A percentile compares a stretch with the other conserved stretches of the same genome.
Conservation (phyloP, 345 rosid genomes). For the Erodium maritimum region DNA sequence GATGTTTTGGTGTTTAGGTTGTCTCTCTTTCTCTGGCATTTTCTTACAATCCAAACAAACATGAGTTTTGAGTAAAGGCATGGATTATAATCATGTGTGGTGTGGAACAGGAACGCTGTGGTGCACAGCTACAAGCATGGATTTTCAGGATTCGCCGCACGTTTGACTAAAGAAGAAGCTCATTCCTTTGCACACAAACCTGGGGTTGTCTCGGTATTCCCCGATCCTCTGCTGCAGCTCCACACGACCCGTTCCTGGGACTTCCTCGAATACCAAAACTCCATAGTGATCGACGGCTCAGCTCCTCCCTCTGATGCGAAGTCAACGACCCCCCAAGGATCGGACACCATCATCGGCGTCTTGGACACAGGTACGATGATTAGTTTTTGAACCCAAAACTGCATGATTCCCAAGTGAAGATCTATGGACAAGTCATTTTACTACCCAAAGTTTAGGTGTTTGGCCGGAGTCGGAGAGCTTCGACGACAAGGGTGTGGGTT, state of each 20-base stretch:
- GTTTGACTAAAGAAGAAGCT: slow-evolving; percentile 59
- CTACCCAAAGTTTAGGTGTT: too few relatives aligned
- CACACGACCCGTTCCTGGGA: slow-evolving; percentile 97
- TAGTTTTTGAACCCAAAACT: too few relatives aligned
- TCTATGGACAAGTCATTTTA: too few relatives aligned
- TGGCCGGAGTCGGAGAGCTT: slow-evolving; percentile 91
- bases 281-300: slow-evolving; percentile 26
- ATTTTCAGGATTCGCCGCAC: slow-evolving; percentile 75
- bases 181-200: slow-evolving; percentile 32
- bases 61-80: too few relatives aligned
- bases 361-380: slow-evolving; percentile 46
- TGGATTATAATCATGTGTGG: too few relatives aligned
- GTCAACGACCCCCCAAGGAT: slow-evolving; percentile 18
- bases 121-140: slow-evolving; percentile 44
- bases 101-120: slow-evolving; percentile 31
- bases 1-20: too few relatives aligned
- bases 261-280: slow-evolving; percentile 56
- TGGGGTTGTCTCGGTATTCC: slow-evolving; percentile 64
- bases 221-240: slow-evolving; percentile 46
- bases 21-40: background rate
- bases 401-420: too few relatives aligned
- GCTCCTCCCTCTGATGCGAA: slow-evolving; percentile 22
- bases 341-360: slow-evolving; percentile 53
- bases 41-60: background rate
- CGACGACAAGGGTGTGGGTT: slow-evolving; percentile 45